Percentiles rank a stretch among this genome's conserved stretches.
Conservation (phyloP, 768 basidiomycete genomes). For the Sistotremastrum suecicum region DNA sequence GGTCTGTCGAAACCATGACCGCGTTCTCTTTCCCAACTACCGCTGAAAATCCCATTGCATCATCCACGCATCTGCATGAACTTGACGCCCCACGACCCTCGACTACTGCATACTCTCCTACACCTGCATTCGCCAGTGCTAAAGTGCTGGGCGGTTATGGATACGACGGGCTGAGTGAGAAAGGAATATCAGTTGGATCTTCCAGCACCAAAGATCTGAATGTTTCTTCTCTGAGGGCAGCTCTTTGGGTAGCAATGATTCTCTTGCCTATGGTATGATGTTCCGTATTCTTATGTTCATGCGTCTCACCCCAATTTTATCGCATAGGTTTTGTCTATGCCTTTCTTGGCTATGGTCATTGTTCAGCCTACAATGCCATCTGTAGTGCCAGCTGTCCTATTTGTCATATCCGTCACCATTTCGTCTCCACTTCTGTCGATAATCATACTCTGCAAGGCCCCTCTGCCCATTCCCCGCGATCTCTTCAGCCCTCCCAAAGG, state of each 20-base stretch:
- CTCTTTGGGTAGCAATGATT: slow-evolving; percentile 53
- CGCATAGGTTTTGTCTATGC: slow-evolving; percentile 41
- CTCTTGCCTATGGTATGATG: slow-evolving; percentile 55
- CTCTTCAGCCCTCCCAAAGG: slow-evolving; percentile 40
- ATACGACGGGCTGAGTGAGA: slow-evolving; percentile 40
- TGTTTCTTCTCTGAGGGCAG: slow-evolving; percentile 36
- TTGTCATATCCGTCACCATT: slow-evolving; percentile 49
- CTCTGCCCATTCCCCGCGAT: slow-evolving; percentile 52
- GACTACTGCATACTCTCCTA: slow-evolving; percentile 25
- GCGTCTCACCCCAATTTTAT: slow-evolving; percentile 2
- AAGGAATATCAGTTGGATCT: slow-evolving; percentile 32
- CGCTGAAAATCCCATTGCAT: slow-evolving; percentile 15
- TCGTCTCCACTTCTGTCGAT: slow-evolving; percentile 55
- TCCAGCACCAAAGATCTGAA: slow-evolving; percentile 35
- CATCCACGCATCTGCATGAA: slow-evolving; percentile 26
- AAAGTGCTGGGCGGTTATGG: slow-evolving; percentile 61
- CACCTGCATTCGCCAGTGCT: slow-evolving; percentile 40
- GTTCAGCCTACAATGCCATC: slow-evolving; percentile 25
- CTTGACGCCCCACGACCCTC: slow-evolving; percentile 27
- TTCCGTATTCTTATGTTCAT: not conserved
- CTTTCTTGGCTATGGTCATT: slow-evolving; percentile 37
- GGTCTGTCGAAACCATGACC: slow-evolving; percentile 41
- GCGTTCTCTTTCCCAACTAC: slow-evolving; percentile 58
- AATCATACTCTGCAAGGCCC: slow-evolving; percentile 44
- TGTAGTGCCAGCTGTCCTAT: slow-evolving; percentile 29